Conservation (phyloP, 495 filamentous ascomycete species). For the Annulohypoxylon stygium region DNA sequence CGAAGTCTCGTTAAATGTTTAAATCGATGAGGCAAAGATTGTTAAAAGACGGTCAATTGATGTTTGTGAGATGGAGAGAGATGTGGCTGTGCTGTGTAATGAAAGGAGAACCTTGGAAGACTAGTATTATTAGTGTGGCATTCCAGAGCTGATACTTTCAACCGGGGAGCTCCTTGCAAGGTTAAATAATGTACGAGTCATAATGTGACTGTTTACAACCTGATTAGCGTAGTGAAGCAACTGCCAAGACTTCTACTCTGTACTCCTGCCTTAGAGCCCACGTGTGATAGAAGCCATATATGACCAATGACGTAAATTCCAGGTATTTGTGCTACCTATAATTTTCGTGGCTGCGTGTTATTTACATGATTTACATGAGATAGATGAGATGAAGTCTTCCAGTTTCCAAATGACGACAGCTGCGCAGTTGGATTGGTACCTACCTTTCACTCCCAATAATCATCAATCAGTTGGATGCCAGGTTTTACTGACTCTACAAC, state of each 20-base stretch:
- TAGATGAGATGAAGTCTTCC: background rate
- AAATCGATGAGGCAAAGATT: constrained; percentile 7
- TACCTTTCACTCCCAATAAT: background rate
- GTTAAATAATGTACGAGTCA: constrained; percentile 9
- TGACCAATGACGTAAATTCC: constrained; percentile 1
- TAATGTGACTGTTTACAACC: constrained; percentile 7
- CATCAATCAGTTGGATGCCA: background rate
- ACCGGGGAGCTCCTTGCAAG: background rate
- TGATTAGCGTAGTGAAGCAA: background rate
- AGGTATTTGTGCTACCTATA: constrained; percentile 1
- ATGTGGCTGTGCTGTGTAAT: constrained; percentile 17
- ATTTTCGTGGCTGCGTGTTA: constrained; percentile 1
- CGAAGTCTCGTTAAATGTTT: background rate
- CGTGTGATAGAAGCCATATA: background rate
- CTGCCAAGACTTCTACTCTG: constrained; percentile 1
- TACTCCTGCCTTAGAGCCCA: background rate
- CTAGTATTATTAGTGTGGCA: background rate
- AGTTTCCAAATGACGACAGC: constrained; percentile 2
- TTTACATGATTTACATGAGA: background rate
- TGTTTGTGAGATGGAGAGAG: background rate
- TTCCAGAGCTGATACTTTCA: constrained; percentile 6
- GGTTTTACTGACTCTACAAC: background rate
- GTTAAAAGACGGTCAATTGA: background rate
- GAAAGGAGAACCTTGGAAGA: background rate
- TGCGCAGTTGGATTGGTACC: background rate